These are phyloP conservation scores for Mycena metata DNA, from an alignment of 768 basidiomycete species.

Conservation along the genomic window DNA sequence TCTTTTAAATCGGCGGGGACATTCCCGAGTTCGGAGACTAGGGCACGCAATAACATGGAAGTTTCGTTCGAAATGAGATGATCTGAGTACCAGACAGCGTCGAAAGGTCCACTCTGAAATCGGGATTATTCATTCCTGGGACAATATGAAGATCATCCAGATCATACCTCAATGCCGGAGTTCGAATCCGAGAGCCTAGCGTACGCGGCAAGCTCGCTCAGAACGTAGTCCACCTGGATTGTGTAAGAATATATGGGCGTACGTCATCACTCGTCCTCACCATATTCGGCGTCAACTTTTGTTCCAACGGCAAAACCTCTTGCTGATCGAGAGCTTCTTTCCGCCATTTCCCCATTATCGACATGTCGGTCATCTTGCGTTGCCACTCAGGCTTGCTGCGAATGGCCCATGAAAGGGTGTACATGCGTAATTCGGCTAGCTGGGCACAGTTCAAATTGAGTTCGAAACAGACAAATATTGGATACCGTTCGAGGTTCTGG, in stretches of 20 bases:
- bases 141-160: neutral
- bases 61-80: conserved; percentile 45
- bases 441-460: neutral
- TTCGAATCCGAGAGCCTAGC: conserved; percentile 27
- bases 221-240: conserved; percentile 37
- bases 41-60: conserved; percentile 42
- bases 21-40: conserved; percentile 49
- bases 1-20: conserved; percentile 53
- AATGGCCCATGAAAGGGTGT: conserved; percentile 34
- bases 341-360: conserved; percentile 36
- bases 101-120: conserved; percentile 38
- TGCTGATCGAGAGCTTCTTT: conserved; percentile 35
- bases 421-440: conserved; percentile 38
- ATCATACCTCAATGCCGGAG: conserved; percentile 32
- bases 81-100: conserved; percentile 47
- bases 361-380: conserved; percentile 25
- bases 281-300: conserved; percentile 31
- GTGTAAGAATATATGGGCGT: neutral
- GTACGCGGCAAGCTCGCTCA: conserved; percentile 38
- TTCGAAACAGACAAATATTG: neutral
- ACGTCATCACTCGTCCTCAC: conserved; percentile 8
- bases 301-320: neutral
- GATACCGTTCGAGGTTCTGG: conserved; percentile 29
- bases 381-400: conserved; percentile 36
- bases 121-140: too few species aligned